Base-by-base conservation (phyloP, 345 rosid genomes). In the Citropsis articulata region DNA sequence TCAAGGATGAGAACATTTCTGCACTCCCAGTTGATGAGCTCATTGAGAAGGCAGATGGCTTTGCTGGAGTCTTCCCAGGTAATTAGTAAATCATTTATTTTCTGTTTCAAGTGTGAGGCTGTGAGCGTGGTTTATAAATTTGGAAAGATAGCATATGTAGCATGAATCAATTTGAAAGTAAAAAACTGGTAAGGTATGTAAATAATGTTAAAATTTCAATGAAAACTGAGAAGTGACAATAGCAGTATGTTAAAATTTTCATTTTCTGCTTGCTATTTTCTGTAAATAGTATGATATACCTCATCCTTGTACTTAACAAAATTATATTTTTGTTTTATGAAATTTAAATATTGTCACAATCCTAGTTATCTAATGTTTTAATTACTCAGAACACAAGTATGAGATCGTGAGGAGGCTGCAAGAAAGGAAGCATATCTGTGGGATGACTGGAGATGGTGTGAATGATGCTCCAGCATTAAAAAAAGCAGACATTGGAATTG, bases 361-460 rank as follows among this genome's bases (percentile, higher is more conserved):
- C 48, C 25, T 71, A 31, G 77, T 5, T 84, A 81, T 81, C 77
- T 35, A 16, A 69, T 73, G 63, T 14, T 35, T 57, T 24, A 72
- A 45, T 4, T 48, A 66, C 77, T 35, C 77, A 91, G 98, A 95
- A 84, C 98, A 95, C 87, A 95, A 95, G 79, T 95, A 93, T 62
- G 97, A 93, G 90, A 95, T 95, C 63, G 98, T 95, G 76, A 92
- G 86, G 90, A 89, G 90, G 83, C 90, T 95, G 33, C 98, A 95
- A 77, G 91, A 85, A 8, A 89, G 83, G 91, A 93, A 95, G 70
- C 98, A 95, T 78, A 93, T 95, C 21, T 93, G 98, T 69, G 99
- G 99, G 56, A 95, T 95, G 98, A 95, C 98, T 25, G 99, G 99
- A 79, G 97, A 95, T 76, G 97, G 99, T 36, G 99, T 95, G 75